Percentiles rank a stretch among this genome's conserved stretches.
phyloP scores from a whole-genome alignment of 2,329 filamentous ascomycete genomes.

The Fusarium sp. region DNA sequence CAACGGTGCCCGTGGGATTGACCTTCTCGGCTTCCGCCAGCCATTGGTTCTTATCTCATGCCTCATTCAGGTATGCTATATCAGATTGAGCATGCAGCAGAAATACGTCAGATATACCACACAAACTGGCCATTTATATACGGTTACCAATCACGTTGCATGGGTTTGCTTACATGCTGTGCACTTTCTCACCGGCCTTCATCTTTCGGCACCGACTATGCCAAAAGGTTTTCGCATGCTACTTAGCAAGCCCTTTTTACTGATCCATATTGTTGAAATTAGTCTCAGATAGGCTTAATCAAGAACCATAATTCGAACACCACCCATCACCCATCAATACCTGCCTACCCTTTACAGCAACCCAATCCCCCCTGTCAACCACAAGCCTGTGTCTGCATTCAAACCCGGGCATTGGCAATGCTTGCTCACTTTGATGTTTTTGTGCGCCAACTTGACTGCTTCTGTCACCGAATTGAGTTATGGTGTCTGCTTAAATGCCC shows the following conservation, averaged over 20 bases:
- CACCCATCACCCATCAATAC: not conserved
- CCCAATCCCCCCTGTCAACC: slow-evolving; percentile 30
- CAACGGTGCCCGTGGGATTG: slow-evolving; percentile 3
- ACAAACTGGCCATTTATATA: not conserved
- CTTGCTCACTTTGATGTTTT: slow-evolving; percentile 27
- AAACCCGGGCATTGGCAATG: slow-evolving; percentile 33
- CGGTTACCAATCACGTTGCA: not conserved
- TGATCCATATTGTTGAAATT: slow-evolving; percentile 1
- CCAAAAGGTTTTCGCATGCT: not conserved
- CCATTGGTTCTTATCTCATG: not conserved
- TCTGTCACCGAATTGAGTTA: slow-evolving; percentile 5
- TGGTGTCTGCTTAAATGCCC: not conserved
- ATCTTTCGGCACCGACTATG: not conserved
- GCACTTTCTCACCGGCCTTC: not conserved
- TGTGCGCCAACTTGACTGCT: slow-evolving; percentile 10
- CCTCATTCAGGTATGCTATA: too few species aligned
- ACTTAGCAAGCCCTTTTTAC: not conserved
- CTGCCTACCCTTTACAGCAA: slow-evolving; percentile 34
- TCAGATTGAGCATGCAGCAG: not conserved
- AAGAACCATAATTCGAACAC: slow-evolving; percentile 13
- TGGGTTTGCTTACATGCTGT: not conserved
- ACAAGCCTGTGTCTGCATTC: slow-evolving; percentile 40
- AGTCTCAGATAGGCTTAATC: slow-evolving; percentile 3
- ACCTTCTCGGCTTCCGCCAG: not conserved
- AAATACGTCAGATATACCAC: not conserved